These are phyloP conservation scores for Pseudogymnoascus sp. DNA, from an alignment of 2,329 filamentous ascomycete species.

Conservation along the genomic window DNA sequence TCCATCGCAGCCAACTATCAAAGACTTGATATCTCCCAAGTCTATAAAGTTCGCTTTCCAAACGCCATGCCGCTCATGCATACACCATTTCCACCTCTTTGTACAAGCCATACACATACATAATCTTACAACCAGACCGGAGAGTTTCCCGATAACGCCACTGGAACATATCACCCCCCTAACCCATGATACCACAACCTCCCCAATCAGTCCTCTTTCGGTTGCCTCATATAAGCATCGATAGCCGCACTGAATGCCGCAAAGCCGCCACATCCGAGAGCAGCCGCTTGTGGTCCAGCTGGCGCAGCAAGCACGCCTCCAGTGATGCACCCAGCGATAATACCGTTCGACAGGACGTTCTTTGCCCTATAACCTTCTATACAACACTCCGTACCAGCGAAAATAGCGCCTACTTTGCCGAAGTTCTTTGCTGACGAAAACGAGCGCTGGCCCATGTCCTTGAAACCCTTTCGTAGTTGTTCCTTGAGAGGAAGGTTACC, in stretches of 20 bases:
- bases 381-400: conserved; percentile 87
- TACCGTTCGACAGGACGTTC: conserved; percentile 85
- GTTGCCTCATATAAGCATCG: conserved; percentile 82
- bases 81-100: conserved; percentile 4
- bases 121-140: conserved; percentile 1
- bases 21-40: background rate
- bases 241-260: conserved; percentile 89
- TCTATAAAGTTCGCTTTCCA: conserved; percentile 1
- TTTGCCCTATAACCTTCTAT: conserved; percentile 89
- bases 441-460: conserved; percentile 85
- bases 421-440: conserved; percentile 88
- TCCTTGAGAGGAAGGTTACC: conserved; percentile 68
- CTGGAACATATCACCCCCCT: background rate
- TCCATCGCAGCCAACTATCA: background rate
- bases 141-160: background rate
- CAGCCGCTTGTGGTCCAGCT: conserved; percentile 81
- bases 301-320: conserved; percentile 80
- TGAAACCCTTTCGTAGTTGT: conserved; percentile 78
- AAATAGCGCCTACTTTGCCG: conserved; percentile 83
- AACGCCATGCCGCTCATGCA: conserved; percentile 7
- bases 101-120: conserved; percentile 7
- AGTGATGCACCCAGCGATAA: conserved; percentile 81
- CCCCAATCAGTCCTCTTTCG: conserved; percentile 40
- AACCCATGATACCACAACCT: background rate
- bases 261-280: conserved; percentile 83